Evolutionary conservation across 352 stramenopile species (phyloP), one percentile per base, ranked within the genome.

Genomic region (Phytophthora multivora): DNA sequence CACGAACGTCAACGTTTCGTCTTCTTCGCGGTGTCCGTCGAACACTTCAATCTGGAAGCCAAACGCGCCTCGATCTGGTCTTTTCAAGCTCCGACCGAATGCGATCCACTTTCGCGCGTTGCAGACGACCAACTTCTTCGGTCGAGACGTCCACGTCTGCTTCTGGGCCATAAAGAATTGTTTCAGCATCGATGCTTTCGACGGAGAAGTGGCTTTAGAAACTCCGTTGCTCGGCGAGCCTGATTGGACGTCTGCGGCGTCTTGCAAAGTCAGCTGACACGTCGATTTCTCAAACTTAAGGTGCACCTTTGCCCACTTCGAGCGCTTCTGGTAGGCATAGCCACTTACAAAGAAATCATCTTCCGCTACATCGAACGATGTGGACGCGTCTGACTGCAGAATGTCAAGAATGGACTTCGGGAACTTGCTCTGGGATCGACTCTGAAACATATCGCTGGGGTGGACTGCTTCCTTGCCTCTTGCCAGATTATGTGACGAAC

Each of bases 21-120:
- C 79, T 40, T 89, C 75, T 56, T 93, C 85, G 7, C 80, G 77
- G 48, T 85, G 86, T 2, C 76, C 61, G 46, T 93, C 80, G 43
- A 92, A 91, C 11, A 86, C 82, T 18, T 91, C 85, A 19, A 93
- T 71, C 52, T 93, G 85, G 45, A 93, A 91, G 10, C 83, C 83
- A 61, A 91, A 93, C 0, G 85, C 85, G 3, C 80, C 81, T 5
- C 79, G 57, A 30, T 76, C 72, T 4, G 71, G 83, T 33, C 88
- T 83, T 63, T 93, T 93, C n/a, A 88, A 45, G 25, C 69, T 88
- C 2, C 81, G 64, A 5, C 81, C 80, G 38, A 91, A 93, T 15
- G 79, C 79, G 36, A 93, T 93, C 83, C 83, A 93, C 51, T 89
- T 82, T 13, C 80, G 67, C 3, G 80, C 79, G 15, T 89, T 90